phyloP scores from a whole-genome alignment of 2,329 filamentous ascomycete species.

The Didymella glomerata region DNA sequence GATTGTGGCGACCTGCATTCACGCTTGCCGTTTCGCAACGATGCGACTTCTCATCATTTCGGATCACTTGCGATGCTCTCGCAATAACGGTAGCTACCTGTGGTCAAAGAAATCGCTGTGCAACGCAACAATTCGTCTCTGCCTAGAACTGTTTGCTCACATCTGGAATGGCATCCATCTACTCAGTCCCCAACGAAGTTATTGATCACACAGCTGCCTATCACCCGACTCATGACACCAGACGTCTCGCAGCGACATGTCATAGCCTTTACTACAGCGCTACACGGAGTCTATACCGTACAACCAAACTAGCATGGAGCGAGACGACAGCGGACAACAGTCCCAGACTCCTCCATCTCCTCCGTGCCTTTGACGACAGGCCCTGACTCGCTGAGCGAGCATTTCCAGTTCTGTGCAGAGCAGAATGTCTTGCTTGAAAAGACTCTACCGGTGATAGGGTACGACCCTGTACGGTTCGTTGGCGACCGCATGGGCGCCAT shows the following conservation, averaged over 20 bases:
- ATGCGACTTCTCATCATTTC: not conserved
- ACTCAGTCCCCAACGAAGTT: not conserved
- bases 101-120: not conserved
- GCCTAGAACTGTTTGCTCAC: not conserved
- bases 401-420: too few relatives aligned
- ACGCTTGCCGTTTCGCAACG: not conserved
- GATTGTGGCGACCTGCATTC: constrained; percentile 6
- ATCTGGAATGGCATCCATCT: not conserved
- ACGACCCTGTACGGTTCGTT: not conserved
- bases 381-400: not conserved
- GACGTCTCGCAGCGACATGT: not conserved
- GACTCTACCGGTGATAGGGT: not conserved
- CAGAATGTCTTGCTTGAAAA: not conserved
- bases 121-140: not conserved
- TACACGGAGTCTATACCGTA: not conserved
- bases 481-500: too few relatives aligned
- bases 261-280: not conserved
- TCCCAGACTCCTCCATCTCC: not conserved
- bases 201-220: not conserved
- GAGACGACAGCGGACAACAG: not conserved
- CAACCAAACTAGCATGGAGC: not conserved
- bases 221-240: not conserved
- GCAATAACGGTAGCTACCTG: not conserved
- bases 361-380: not conserved
- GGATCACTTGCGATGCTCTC: not conserved